Base-by-base conservation (phyloP, 495 filamentous ascomycete species). In the Aspergillus mulundensis region DNA sequence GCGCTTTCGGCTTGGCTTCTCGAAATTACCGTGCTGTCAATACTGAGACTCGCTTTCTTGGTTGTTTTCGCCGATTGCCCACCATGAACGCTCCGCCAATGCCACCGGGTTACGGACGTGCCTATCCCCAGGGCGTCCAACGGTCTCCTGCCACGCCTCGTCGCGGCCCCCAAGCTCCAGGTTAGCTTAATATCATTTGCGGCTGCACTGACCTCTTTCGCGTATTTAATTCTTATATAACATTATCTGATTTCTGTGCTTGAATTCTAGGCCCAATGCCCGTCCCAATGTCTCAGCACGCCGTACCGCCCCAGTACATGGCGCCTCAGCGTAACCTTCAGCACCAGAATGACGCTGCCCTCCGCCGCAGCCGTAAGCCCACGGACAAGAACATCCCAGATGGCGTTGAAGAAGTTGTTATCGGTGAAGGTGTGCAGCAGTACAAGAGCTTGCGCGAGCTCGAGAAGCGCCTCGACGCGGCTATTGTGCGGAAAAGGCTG, bases 371-470 rank as follows among this genome's bases (percentile, higher is more conserved):
- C 58, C 82, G 82, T 61, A 94, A 91, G 69, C 95, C 95, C 7
- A 96, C 91, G 24, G 95, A 99, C 71, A 95, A 88, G 78, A 91
- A 87, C 57, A 84, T 99, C 18, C 92, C 95, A 50, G 91, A 96
- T 55, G 91, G 88, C 38, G 75, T 96, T 39, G 90, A 95, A 63
- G 85, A 91, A 12, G 76, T 85, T 36, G 74, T 88, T 38, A 84
- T 93, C 56, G 89, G 90, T 45, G 88, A 95, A 66, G 87, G 86
- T 30, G 91, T 90, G 18, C 75, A 85, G 63, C 82, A 89, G 56
- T 99, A 99, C 71, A 83, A 83, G 63, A 80, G 84, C 50, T 73
- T 97, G 58, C 83, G 89, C 68, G 93, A 96, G 46, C 70, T 95
- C 39, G 95, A 99, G 81, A 83, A 91, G 66, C 83, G 84, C 52